phyloP scores from a whole-genome alignment of 1,284 basidiomycete genomes.

The Tilletiopsis washingtonensis region DNA sequence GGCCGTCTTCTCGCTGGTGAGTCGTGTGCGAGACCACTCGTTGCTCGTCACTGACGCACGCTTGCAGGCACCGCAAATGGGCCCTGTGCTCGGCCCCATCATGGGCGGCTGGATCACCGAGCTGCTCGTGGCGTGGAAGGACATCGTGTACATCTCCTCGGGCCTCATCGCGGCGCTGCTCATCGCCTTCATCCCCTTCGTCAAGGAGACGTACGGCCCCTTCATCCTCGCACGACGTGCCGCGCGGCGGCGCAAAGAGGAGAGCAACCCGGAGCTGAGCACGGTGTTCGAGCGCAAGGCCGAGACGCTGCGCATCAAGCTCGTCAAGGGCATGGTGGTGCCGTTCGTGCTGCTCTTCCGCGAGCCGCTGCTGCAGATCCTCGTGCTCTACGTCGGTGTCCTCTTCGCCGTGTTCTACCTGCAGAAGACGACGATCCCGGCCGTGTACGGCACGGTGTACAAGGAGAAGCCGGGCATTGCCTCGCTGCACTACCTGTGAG shows the following conservation, averaged over 20 bases:
- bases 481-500: conserved; percentile 7
- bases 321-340: not conserved
- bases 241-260: not conserved
- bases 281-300: conserved; percentile 1
- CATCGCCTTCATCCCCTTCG: not conserved
- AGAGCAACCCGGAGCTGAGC: not conserved
- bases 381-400: not conserved
- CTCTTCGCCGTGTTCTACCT: not conserved
- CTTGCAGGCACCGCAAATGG: conserved; percentile 8
- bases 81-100: conserved; percentile 4
- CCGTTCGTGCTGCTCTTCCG: conserved; percentile 1
- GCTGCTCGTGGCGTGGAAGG: not conserved
- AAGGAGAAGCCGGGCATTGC: conserved; percentile 1
- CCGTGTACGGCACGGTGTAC: conserved; percentile 4
- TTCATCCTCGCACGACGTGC: conserved; percentile 1
- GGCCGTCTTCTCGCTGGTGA: conserved; percentile 3
- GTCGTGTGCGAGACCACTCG: too few species aligned
- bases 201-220: conserved; percentile 3
- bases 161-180: not conserved
- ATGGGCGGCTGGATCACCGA: conserved; percentile 4
- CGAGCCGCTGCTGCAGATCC: not conserved
- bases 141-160: not conserved
- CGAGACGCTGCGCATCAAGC: not conserved
- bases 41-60: too few species aligned
- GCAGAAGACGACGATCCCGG: conserved; percentile 2